phyloP scores from a whole-genome alignment of 192 early-diverging fungal genomes.

The Podila horticola region DNA sequence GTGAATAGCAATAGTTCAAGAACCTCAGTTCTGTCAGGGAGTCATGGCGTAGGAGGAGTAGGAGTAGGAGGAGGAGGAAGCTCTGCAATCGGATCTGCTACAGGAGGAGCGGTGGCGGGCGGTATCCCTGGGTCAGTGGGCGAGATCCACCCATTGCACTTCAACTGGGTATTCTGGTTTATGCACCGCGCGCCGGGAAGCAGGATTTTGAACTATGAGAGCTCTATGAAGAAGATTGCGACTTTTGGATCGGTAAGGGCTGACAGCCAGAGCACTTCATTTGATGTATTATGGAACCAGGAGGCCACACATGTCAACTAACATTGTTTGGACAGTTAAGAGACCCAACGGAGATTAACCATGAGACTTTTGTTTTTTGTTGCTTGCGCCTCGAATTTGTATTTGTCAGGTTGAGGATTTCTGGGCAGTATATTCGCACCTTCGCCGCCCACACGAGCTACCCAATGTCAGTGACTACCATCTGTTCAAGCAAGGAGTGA shows the following conservation, averaged over 20 bases:
- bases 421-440: conserved; percentile 82
- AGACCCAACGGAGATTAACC: no score
- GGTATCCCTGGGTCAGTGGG: neutral
- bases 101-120: neutral
- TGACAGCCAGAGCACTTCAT: neutral
- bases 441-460: conserved; percentile 86
- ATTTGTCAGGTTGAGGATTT: conserved; percentile 73
- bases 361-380: no score
- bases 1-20: neutral
- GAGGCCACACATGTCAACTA: no score
- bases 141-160: conserved; percentile 72
- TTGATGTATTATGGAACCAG: neutral
- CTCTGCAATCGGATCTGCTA: neutral
- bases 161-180: conserved; percentile 93
- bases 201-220: conserved; percentile 90
- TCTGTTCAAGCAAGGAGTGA: conserved; percentile 90
- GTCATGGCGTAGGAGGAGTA: no score
- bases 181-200: conserved; percentile 91
- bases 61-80: neutral
- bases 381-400: neutral
- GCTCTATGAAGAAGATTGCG: conserved; percentile 85
- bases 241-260: conserved; percentile 76
- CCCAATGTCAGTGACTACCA: conserved; percentile 91
- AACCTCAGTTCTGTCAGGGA: no score
- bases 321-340: no score